Base-by-base conservation (phyloP, 2,329 filamentous ascomycete species). In the Clathrospora elynae region DNA sequence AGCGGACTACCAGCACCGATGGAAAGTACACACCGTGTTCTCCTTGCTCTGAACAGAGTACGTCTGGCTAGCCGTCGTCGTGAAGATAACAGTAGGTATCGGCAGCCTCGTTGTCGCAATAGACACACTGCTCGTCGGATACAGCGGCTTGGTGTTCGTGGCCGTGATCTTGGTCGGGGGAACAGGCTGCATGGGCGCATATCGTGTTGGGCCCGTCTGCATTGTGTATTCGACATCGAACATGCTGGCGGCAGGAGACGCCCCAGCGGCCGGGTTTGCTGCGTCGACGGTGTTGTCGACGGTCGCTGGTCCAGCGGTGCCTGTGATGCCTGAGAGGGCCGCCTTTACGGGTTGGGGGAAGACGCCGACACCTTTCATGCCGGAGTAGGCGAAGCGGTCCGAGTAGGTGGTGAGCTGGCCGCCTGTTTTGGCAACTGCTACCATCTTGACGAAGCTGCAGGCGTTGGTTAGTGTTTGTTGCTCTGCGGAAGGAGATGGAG, bases 311-410 rank as follows among this genome's bases (percentile, higher is more conserved):
- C 67, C 67, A 31, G 39, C 38, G 12, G 67, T 68, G 42, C 54
- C 61, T 7, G 41, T 47, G 13, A 67, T 53, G 9, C 41, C 39
- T 19, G 53, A 46, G 25, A 61, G 42, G 4, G 57, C 59, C 77
- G 81, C n/a, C 16, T 59, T 54, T 32, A 79, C 67, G 24, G 58
- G 60, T 1, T 73, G 46, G 1, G 76, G 69, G 57, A 85, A 85
- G 4, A 70, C 70, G 23, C 83, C 83, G 2, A 78, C 83, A 24
- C 84, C 84, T 2, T 78, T 83, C 84, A 87, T 86, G 54, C 76
- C 78, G 8, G 73, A 74, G 37, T 87, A 71, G n/a, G 79, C 77
- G 68, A 88, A 88, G 49, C 84, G 82, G 35, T 72, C 57, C 8
- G 83, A 86, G 62, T 77, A 86, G 57, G 80, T 82, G 42, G 76